Evolutionary conservation across 768 basidiomycete genomes (phyloP), one percentile per base, ranked within the genome.

Genomic region (Psilocybe sp.): DNA sequence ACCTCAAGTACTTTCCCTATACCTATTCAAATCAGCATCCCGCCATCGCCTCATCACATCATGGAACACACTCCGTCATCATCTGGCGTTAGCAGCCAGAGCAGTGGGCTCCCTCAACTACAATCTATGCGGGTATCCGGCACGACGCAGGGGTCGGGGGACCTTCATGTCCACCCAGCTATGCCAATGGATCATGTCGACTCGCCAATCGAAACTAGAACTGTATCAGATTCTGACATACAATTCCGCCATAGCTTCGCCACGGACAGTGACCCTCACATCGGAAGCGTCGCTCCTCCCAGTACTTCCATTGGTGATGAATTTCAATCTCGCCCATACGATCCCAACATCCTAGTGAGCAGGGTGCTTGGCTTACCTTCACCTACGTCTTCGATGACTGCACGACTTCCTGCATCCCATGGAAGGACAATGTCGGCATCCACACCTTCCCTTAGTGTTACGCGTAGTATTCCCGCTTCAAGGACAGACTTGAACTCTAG

Each of bases 201-300:
- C 23, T 81, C 82, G 12, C 81, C 80, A 34, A 78, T 79, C 0
- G 78, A 83, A 41, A 84, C 81, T 49, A 66, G 82, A 34, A 78
- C 80, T 1, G 69, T 79, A 49, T 78, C 80, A 13, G 72, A 79
- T n/a, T 77, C 78, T 2, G 80, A 81, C 10, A 66, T 80, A 31
- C 68, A 76, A 43, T 80, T 79, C 61, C 68, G 76, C 34, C 70
- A 75, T 38, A 23, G 23, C 39, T 78, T 69, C 52, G 66, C 66
- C 18, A 66, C 67, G 4, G 70, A 72, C 0, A 66, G 65, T 5
- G 43, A 46, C 52, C n/a, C 57, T 34, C 40, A 36, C 23, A 28
- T 28, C 7, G 23, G 23, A 28, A 28, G 4, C 7, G 7, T 28
- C 7, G 42, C 67, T 66, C 13, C 70, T 66, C 15, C 63, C 67